A percentile compares a stretch with the other conserved stretches of the same genome.
Conservation (phyloP, 306 rosid genomes). For the Begonia loranthoides region DNA sequence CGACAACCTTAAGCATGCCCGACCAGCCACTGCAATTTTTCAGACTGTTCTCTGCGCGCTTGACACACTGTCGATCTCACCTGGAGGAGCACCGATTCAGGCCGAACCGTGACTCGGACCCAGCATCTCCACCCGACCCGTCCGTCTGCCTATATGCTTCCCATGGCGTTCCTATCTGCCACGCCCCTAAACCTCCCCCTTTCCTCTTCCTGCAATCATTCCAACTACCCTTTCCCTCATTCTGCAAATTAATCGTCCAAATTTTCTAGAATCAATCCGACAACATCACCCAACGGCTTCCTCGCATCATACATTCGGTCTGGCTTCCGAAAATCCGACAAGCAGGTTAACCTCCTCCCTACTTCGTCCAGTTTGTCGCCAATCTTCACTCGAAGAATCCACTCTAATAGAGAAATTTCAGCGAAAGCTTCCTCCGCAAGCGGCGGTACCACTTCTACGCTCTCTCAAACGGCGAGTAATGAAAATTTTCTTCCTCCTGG, state of each 20-base stretch:
- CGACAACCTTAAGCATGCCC: too few species aligned
- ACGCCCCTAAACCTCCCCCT: constrained; percentile 11
- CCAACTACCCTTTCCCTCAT: constrained; percentile 3
- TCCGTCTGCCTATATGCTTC: not conserved
- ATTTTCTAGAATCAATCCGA: constrained; percentile 5
- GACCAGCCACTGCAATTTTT: too few species aligned
- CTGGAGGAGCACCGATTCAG: too few species aligned
- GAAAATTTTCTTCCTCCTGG: not conserved
- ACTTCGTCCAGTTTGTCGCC: constrained; percentile 21
- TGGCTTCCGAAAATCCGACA: constrained; percentile 5
- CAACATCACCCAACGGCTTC: constrained; percentile 11
- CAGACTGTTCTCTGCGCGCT: too few species aligned
- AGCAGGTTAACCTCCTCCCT: constrained; percentile 1
- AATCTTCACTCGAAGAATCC: constrained; percentile 21
- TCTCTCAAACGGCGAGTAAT: constrained; percentile 34
- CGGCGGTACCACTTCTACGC: constrained; percentile 32
- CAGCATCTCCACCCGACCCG: too few species aligned
- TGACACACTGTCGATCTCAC: too few species aligned
- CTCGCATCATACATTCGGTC: constrained; percentile 2
- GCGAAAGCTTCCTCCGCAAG: constrained; percentile 33
- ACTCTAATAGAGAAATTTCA: constrained; percentile 13
- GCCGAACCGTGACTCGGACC: too few species aligned
- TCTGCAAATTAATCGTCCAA: constrained; percentile 6
- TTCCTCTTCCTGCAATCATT: constrained; percentile 17
- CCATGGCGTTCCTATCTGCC: constrained; percentile 45